A percentile compares a stretch with the other conserved stretches of the same genome.
Evolutionary conservation across 768 basidiomycete genomes (phyloP).

Genomic region (Plicaturopsis crispa): DNA sequence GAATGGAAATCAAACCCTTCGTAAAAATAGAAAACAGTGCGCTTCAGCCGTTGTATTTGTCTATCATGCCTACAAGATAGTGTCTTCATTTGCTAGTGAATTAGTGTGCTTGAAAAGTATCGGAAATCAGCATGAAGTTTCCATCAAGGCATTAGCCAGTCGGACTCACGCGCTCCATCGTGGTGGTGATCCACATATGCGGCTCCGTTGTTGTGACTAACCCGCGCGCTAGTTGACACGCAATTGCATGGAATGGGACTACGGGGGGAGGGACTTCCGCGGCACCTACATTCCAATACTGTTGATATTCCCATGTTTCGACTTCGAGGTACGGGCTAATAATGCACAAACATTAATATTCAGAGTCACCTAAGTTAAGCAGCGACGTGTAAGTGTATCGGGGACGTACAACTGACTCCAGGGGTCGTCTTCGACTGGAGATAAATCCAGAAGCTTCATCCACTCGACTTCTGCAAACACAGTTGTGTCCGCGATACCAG

Average conservation of each 20-base stretch:
- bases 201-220: conserved; percentile 5
- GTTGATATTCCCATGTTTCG: conserved; percentile 8
- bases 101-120: no score
- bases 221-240: conserved; percentile 11
- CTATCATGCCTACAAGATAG: no score
- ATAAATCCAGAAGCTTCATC: conserved; percentile 4
- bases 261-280: conserved; percentile 5
- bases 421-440: conserved; percentile 1
- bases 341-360: no score
- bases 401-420: conserved; percentile 11
- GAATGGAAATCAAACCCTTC: no score
- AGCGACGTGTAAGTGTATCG: neutral
- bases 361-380: no score
- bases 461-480: conserved; percentile 4
- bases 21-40: no score
- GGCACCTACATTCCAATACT: conserved; percentile 4
- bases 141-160: no score
- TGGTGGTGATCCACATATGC: conserved; percentile 13
- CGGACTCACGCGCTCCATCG: no score
- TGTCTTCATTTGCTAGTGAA: no score
- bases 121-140: no score
- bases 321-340: conserved; percentile 15
- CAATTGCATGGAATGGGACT: conserved; percentile 10
- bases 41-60: no score
- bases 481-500: conserved; percentile 1